These are phyloP conservation scores for Emmonsiellopsis sp. DNA, from an alignment of 2,329 filamentous ascomycete genomes.

Conservation along the genomic window DNA sequence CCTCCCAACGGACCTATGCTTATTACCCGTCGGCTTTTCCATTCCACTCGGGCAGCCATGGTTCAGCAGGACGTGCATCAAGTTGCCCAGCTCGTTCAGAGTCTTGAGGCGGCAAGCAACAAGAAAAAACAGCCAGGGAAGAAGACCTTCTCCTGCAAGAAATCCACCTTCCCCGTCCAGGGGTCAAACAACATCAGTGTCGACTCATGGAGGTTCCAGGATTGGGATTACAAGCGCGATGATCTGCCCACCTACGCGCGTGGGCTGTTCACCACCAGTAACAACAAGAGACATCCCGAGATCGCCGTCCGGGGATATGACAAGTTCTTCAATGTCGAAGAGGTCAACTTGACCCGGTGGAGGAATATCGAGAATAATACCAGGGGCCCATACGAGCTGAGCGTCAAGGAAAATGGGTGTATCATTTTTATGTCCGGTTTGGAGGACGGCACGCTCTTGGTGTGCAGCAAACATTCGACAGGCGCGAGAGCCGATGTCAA, in stretches of 20 bases:
- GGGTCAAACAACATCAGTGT: constrained; percentile 60
- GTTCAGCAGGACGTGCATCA: constrained; percentile 60
- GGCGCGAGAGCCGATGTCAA: constrained; percentile 63
- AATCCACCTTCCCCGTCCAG: constrained; percentile 63
- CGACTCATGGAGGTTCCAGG: constrained; percentile 86
- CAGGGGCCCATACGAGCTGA: constrained; percentile 83
- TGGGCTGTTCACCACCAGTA: constrained; percentile 81
- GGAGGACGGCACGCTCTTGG: constrained; percentile 77
- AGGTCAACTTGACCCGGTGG: constrained; percentile 79
- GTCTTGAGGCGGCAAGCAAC: constrained; percentile 51
- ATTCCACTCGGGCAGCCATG: constrained; percentile 34
- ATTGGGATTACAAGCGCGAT: constrained; percentile 89
- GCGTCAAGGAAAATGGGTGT: constrained; percentile 97
- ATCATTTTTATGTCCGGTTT: constrained; percentile 95
- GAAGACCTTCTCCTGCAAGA: constrained; percentile 63
- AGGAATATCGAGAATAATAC: constrained; percentile 65
- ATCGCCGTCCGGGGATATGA: constrained; percentile 89
- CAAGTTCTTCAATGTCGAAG: constrained; percentile 94
- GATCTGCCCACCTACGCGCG: constrained; percentile 86
- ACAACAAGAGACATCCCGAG: constrained; percentile 56
- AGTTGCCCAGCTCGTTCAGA: constrained; percentile 55
- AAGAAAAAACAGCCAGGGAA: constrained; percentile 42
- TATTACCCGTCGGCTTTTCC: background rate
- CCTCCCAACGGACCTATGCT: background rate
- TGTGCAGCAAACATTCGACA: constrained; percentile 99